Conservation (phyloP, 2,329 filamentous ascomycete genomes). For the Knoxdaviesia proteae region DNA sequence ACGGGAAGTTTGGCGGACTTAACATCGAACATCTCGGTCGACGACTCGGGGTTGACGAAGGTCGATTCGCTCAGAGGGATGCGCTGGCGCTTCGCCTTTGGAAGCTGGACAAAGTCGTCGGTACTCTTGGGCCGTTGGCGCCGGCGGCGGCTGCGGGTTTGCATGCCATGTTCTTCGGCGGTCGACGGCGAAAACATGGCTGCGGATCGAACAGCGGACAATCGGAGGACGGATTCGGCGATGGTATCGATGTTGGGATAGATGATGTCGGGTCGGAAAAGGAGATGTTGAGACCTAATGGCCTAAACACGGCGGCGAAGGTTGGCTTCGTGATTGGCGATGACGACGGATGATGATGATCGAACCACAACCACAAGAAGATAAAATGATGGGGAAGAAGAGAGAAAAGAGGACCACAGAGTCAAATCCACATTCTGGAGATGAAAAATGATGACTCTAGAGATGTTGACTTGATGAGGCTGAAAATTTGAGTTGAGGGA, state of each 20-base stretch:
- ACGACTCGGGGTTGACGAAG: conserved; percentile 27
- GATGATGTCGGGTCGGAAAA: not conserved
- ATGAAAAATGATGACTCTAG: too few relatives aligned
- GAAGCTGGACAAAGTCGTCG: conserved; percentile 32
- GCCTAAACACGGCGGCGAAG: too few relatives aligned
- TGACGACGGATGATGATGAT: too few relatives aligned
- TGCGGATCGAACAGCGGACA: not conserved
- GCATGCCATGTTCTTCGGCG: conserved; percentile 20
- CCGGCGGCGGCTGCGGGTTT: conserved; percentile 30
- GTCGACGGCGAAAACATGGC: conserved; percentile 38
- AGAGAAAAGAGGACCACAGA: too few relatives aligned
- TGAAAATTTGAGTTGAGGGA: too few relatives aligned
- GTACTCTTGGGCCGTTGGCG: conserved; percentile 37
- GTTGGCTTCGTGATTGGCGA: too few relatives aligned
- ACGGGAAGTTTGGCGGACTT: conserved; percentile 29
- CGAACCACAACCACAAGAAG: too few relatives aligned
- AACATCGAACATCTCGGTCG: conserved; percentile 33
- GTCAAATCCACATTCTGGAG: too few relatives aligned
- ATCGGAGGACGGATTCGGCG: too few relatives aligned
- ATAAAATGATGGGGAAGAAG: too few relatives aligned
- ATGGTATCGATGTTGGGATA: conserved; percentile 3
- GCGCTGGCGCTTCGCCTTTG: conserved; percentile 43
- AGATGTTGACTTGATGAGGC: too few relatives aligned
- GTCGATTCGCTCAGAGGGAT: conserved; percentile 35
- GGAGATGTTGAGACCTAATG: too few relatives aligned